Evolutionary conservation across 208 protist species (phyloP).

Genomic region (Trypanosoma platydactyli): DNA sequence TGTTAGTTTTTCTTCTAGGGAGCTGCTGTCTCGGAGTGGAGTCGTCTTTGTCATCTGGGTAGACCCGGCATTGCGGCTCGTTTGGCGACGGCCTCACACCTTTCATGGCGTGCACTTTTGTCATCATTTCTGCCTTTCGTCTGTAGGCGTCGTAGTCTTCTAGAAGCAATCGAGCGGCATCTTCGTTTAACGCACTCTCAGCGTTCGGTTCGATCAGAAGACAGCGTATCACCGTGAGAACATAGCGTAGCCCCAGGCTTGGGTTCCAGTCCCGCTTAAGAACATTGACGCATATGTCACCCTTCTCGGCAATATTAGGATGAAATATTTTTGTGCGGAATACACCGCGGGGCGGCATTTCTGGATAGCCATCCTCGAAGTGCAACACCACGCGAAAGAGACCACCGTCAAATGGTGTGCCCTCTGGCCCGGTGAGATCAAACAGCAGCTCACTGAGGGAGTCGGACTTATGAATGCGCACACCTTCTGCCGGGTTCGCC

Average conservation of each 20-base stretch:
- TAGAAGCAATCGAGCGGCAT: constrained; percentile 96
- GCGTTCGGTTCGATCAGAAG: constrained; percentile 98
- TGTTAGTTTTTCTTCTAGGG: neutral
- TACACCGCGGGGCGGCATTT: constrained; percentile 95
- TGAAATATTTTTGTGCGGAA: constrained; percentile 99
- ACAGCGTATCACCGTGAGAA: constrained; percentile 95
- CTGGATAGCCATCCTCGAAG: constrained; percentile 94
- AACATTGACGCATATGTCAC: constrained; percentile 99
- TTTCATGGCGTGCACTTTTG: constrained; percentile 65
- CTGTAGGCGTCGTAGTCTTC: constrained; percentile 94
- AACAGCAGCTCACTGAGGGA: constrained; percentile 93
- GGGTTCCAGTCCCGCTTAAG: constrained; percentile 98
- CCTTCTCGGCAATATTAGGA: constrained; percentile 97
- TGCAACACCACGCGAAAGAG: constrained; percentile 91
- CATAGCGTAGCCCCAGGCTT: constrained; percentile 93
- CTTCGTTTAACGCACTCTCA: constrained; percentile 98
- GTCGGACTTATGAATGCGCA: constrained; percentile 85
- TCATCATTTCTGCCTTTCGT: constrained; percentile 80
- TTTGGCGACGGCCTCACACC: constrained; percentile 27
- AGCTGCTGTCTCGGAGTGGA: neutral
- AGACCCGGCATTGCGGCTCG: neutral
- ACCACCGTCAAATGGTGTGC: constrained; percentile 96
- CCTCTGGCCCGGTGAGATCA: constrained; percentile 93
- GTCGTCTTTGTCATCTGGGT: constrained; percentile 1
- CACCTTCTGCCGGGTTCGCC: constrained; percentile 83